These are phyloP conservation scores for Boletus putidus DNA, from an alignment of 1,284 basidiomycete species.

Conservation along the genomic window DNA sequence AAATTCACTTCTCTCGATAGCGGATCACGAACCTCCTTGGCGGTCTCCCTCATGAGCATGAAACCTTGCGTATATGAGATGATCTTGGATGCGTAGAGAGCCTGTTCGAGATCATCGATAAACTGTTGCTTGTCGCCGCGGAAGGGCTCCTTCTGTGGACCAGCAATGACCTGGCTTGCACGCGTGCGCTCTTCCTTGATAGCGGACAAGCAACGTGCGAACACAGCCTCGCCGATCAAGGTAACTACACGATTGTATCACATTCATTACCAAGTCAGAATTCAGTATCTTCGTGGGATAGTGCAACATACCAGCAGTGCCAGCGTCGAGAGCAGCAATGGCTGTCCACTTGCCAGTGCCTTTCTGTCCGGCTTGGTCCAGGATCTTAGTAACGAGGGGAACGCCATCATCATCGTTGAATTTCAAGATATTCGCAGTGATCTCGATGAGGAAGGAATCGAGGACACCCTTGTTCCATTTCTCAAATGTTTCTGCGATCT, in stretches of 20 bases:
- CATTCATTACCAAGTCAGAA: constrained; percentile 8
- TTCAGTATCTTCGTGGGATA: constrained; percentile 10
- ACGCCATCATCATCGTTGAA: constrained; percentile 96
- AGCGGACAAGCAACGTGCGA: constrained; percentile 96
- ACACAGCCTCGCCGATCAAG: constrained; percentile 98
- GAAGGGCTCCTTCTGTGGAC: constrained; percentile 91
- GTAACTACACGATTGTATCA: constrained; percentile 63
- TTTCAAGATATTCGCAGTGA: constrained; percentile 92
- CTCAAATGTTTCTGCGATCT: constrained; percentile 88
- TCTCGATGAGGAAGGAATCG: constrained; percentile 99
- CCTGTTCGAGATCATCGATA: constrained; percentile 98
- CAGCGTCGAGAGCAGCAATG: constrained; percentile 95
- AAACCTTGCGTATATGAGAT: constrained; percentile 99
- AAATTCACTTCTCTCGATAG: neutral
- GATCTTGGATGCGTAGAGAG: constrained; percentile 99
- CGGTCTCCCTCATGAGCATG: constrained; percentile 99
- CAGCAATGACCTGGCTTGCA: constrained; percentile 88
- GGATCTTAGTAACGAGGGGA: constrained; percentile 91
- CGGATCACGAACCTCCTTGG: constrained; percentile 72
- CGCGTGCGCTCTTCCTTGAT: constrained; percentile 97
- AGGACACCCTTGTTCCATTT: constrained; percentile 99
- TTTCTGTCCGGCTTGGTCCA: constrained; percentile 97
- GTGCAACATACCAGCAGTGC: constrained; percentile 68
- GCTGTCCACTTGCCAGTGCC: constrained; percentile 99
- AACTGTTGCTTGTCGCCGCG: constrained; percentile 98